A percentile compares a stretch with the other conserved stretches of the same genome.
Evolutionary conservation across 2,329 filamentous ascomycete genomes (phyloP).

Genomic region (Aspergillus arachidicola): DNA sequence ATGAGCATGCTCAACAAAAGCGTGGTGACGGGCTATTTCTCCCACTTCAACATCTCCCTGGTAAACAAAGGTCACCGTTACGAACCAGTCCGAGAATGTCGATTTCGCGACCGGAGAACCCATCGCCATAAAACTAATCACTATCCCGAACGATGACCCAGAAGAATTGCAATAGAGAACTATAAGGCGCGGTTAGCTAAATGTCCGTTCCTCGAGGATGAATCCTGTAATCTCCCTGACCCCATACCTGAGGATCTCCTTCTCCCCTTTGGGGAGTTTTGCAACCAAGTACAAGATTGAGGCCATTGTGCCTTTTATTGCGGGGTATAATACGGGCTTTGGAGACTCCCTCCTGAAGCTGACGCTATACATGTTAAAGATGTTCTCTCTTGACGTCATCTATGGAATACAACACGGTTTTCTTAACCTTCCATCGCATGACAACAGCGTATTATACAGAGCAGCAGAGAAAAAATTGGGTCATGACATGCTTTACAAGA

Average conservation of each 20-base stretch:
- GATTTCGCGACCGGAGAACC: neutral
- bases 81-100: neutral
- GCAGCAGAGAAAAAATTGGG: neutral
- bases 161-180: neutral
- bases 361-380: neutral
- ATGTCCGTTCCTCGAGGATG: too few relatives aligned
- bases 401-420: neutral
- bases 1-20: neutral
- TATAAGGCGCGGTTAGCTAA: neutral
- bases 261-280: too few relatives aligned
- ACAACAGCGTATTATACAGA: neutral
- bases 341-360: neutral
- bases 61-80: neutral
- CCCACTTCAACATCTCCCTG: neutral
- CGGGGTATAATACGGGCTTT: too few relatives aligned
- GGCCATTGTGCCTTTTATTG: too few relatives aligned
- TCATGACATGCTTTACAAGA: neutral
- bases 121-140: neutral
- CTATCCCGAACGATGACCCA: neutral
- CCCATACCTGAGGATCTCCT: too few relatives aligned
- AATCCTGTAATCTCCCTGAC: too few relatives aligned
- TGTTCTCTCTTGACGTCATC: neutral
- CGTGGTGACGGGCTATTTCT: conserved; percentile 7
- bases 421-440: neutral
- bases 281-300: too few relatives aligned